Evolutionary conservation across 2,329 filamentous ascomycete genomes (phyloP).

Genomic region (Penicillium brevicompactum): DNA sequence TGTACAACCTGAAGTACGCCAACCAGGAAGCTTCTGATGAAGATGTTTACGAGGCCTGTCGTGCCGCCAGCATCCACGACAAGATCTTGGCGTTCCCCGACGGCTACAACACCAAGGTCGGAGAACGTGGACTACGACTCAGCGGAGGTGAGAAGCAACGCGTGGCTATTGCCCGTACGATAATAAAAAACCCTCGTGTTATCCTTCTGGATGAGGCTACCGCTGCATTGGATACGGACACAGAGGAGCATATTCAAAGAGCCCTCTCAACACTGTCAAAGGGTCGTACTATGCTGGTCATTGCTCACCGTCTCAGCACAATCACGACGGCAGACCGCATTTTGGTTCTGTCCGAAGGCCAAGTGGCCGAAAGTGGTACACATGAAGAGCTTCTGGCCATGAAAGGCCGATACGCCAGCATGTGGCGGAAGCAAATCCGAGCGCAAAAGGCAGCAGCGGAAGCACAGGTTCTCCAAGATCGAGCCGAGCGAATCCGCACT

Average conservation of each 20-base stretch:
- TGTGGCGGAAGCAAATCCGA: conserved; percentile 88
- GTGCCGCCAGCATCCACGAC: conserved; percentile 87
- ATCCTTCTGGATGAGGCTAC: conserved; percentile 94
- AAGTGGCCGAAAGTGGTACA: conserved; percentile 74
- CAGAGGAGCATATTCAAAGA: conserved; percentile 88
- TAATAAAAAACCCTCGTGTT: conserved; percentile 87
- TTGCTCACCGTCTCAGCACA: conserved; percentile 85
- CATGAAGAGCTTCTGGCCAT: conserved; percentile 73
- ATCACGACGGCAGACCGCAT: conserved; percentile 87
- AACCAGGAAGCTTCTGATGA: conserved; percentile 79
- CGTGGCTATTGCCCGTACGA: conserved; percentile 89
- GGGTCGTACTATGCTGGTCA: conserved; percentile 90
- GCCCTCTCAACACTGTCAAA: conserved; percentile 79
- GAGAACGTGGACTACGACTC: conserved; percentile 81
- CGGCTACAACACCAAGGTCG: conserved; percentile 85
- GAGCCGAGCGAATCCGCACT: conserved; percentile 46
- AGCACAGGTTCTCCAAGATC: conserved; percentile 51
- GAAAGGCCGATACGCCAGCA: conserved; percentile 74
- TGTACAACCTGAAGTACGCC: conserved; percentile 93
- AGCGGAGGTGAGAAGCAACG: conserved; percentile 93
- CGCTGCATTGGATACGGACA: conserved; percentile 86
- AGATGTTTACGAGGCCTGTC: conserved; percentile 78
- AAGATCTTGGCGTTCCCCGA: conserved; percentile 88
- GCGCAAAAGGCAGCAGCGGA: conserved; percentile 70
- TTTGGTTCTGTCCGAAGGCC: conserved; percentile 74